Evolutionary conservation across 768 basidiomycete genomes (phyloP).

Genomic region (Suillus plorans): DNA sequence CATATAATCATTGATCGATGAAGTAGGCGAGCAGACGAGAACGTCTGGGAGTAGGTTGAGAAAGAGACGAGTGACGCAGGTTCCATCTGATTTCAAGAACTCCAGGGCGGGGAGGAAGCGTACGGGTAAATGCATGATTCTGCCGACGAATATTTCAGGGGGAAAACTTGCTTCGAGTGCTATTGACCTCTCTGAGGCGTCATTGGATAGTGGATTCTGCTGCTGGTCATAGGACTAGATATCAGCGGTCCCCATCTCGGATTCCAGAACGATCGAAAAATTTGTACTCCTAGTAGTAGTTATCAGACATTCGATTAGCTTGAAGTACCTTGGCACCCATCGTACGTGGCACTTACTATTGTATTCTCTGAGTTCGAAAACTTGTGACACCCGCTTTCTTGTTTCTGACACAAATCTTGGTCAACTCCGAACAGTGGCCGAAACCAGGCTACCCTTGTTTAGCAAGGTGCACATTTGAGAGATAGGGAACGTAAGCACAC

Average conservation of each 20-base stretch:
- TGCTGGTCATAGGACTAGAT: no score
- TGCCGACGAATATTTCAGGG: background rate
- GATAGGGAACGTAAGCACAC: background rate
- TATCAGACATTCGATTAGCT: background rate
- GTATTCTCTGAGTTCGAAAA: background rate
- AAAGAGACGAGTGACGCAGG: no score
- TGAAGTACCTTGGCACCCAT: background rate
- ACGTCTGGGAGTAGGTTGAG: no score
- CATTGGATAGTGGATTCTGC: no score
- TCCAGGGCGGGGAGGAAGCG: background rate
- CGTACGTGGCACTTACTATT: no score
- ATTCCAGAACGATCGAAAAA: no score
- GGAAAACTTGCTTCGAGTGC: background rate
- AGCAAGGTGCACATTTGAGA: background rate
- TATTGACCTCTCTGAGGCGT: background rate
- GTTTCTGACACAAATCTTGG: background rate
- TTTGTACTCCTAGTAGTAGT: background rate
- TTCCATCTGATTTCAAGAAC: background rate
- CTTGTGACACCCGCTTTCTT: background rate
- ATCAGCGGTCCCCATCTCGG: no score
- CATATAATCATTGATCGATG: background rate
- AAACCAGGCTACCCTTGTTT: background rate
- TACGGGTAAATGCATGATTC: no score
- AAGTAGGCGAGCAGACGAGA: background rate
- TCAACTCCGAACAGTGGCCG: background rate